These are phyloP conservation scores for Ogataea henricii DNA, from an alignment of 805 yeast genomes.

Conservation along the genomic window DNA sequence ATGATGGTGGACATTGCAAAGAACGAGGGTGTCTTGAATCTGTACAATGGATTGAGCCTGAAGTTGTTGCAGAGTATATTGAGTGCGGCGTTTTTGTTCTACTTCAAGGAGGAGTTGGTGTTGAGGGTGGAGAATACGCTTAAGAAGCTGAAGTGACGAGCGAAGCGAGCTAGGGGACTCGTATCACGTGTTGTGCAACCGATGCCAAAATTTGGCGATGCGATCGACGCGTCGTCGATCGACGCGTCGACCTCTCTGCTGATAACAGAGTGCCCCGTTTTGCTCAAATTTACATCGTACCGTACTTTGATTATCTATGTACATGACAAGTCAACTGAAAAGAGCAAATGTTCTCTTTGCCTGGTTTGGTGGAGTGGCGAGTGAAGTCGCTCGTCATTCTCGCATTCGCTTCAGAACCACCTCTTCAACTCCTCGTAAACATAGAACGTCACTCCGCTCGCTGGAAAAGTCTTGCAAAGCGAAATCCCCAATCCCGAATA, in stretches of 20 bases:
- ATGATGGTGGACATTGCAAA: constrained; percentile 59
- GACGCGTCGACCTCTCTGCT: no score
- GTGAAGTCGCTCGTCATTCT: no score
- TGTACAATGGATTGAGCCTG: constrained; percentile 79
- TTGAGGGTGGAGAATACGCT: constrained; percentile 57
- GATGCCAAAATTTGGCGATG: no score
- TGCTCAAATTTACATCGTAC: no score
- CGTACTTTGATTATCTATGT: no score
- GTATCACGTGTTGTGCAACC: no score
- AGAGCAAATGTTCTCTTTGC: no score
- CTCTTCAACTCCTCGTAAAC: constrained; percentile 67
- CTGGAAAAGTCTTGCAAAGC: constrained; percentile 78
- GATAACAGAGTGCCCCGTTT: no score
- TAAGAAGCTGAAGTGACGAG: constrained; percentile 27
- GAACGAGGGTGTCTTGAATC: constrained; percentile 73
- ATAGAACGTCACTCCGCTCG: constrained; percentile 84
- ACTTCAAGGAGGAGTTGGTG: constrained; percentile 85
- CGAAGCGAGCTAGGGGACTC: constrained; percentile 1
- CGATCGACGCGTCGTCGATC: no score
- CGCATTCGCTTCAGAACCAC: no score
- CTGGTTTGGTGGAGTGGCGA: no score
- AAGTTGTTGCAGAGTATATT: constrained; percentile 81
- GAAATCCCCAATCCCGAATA: constrained; percentile 89
- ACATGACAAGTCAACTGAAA: no score
- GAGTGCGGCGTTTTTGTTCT: constrained; percentile 88